Evolutionary conservation across 2,329 filamentous ascomycete genomes (phyloP), one percentile per base, ranked within the genome.

Genomic region (Xylariaceae sp.): DNA sequence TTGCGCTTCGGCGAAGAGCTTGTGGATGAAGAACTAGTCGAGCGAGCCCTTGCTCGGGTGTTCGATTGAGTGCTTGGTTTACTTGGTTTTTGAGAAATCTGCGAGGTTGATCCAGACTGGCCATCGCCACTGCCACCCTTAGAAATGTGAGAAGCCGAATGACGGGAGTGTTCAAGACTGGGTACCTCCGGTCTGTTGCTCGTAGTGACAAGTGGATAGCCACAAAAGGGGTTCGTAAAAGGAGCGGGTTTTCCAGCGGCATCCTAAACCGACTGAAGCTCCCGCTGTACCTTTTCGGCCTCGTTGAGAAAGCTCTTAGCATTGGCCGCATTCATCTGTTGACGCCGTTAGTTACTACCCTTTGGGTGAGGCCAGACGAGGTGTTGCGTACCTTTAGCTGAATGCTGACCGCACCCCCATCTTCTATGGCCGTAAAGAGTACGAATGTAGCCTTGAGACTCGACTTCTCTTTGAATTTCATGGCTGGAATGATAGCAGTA

Each of bases 401-500:
- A 56, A 88, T 79, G 66, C 78, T 85, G 48, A 85, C 78, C 11
- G 84, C 82, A 34, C 82, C 78, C 2, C 75, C 75, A 19, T 79
- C 84, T 65, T 87, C 84, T 58, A 87, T 83, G 8, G 85, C 85
- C 1, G 83, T 87, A 65, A 88, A 88, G 33, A 87, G 69, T 19
- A 96, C 84, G 50, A 85, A 82, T 44, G 92, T 81, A 40, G 86
- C 83, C 73, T 91, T 91, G 60, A 89, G 83, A 37, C 84, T 86
- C 26, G 91, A 87, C 66, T 89, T 89, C 48, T 92, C 86, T 58
- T 92, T 88, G 69, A 96, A 91, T 40, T 86, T 86, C 83, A 96
- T 90, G 4, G 87, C 85, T 55, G 90, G 88, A 58, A 92, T 84
- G 57, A 98, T 82, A 1, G 87, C 86, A 1, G 90, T 91, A 75